Conservation (phyloP, 192 early-diverging fungal species). For the Entomortierella chlamydospora region DNA sequence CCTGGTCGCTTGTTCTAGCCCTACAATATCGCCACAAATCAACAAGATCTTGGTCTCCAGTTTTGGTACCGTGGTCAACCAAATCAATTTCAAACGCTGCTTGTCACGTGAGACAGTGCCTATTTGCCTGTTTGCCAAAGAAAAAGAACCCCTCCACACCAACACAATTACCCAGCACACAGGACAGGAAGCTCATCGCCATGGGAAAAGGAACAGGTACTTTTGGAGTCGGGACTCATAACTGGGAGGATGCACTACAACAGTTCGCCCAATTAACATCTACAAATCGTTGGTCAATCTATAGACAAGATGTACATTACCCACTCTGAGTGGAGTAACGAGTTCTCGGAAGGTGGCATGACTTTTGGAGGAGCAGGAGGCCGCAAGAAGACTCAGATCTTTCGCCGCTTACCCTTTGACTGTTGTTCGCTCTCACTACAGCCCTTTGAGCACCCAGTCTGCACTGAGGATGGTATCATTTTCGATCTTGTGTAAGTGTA, state of each 20-base stretch:
- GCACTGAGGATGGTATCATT: slow-evolving; percentile 85
- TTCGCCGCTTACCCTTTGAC: slow-evolving; percentile 83
- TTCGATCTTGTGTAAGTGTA: slow-evolving; percentile 80
- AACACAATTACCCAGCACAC: background rate
- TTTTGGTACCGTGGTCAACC: too few relatives aligned
- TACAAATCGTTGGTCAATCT: slow-evolving; percentile 18
- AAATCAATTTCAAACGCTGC: too few relatives aligned
- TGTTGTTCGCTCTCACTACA: slow-evolving; percentile 93
- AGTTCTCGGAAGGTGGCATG: slow-evolving; percentile 67
- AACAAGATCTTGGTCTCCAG: too few relatives aligned
- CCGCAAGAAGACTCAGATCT: slow-evolving; percentile 64
- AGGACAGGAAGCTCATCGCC: too few relatives aligned
- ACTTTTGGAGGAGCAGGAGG: slow-evolving; percentile 73
- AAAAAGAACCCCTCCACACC: too few relatives aligned
- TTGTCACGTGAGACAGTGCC: too few relatives aligned
- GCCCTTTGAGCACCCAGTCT: slow-evolving; percentile 88
- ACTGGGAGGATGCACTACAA: too few relatives aligned
- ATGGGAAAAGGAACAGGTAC: slow-evolving; percentile 56
- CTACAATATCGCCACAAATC: too few relatives aligned
- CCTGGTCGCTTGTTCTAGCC: too few relatives aligned
- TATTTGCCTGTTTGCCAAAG: too few relatives aligned
- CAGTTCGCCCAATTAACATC: too few relatives aligned
- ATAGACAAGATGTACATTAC: slow-evolving; percentile 93
- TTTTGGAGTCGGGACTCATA: background rate
- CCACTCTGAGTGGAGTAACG: slow-evolving; percentile 79